Percentiles rank a stretch among this genome's conserved stretches.
Conservation (phyloP, 2,329 filamentous ascomycete genomes). For the Talaromyces marneffei region DNA sequence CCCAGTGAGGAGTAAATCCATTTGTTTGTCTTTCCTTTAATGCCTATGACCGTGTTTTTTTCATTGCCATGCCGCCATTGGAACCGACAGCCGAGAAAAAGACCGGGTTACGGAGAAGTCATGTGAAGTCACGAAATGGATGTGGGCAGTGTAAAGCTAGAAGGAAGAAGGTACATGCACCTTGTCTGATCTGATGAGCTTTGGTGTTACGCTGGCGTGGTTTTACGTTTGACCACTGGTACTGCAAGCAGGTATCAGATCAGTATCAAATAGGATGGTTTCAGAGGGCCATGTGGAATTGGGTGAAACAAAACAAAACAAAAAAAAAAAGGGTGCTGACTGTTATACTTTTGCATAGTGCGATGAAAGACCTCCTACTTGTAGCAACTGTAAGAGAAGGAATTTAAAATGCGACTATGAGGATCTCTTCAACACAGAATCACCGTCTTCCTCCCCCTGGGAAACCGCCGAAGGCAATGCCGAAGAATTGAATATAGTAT, state of each 20-base stretch:
- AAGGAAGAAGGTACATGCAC: slow-evolving; percentile 10
- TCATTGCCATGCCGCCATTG: background rate
- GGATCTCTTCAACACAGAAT: slow-evolving; percentile 4
- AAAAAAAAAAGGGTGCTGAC: background rate
- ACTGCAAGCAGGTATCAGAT: background rate
- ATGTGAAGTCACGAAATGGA: slow-evolving; percentile 13
- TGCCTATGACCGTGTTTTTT: background rate
- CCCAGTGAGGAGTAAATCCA: background rate
- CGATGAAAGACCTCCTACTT: slow-evolving; percentile 12
- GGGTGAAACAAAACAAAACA: background rate
- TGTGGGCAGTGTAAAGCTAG: slow-evolving; percentile 12
- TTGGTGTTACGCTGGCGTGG: background rate
- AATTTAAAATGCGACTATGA: slow-evolving; percentile 14
- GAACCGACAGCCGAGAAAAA: slow-evolving; percentile 1
- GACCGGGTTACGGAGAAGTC: slow-evolving; percentile 10
- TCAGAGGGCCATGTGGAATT: background rate
- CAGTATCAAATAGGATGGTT: background rate
- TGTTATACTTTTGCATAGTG: slow-evolving; percentile 7
- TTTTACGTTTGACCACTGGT: background rate
- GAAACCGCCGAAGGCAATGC: background rate
- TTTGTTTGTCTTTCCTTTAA: background rate
- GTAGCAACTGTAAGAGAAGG: slow-evolving; percentile 11
- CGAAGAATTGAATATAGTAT: slow-evolving; percentile 4
- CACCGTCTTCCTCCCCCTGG: background rate
- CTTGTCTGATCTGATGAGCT: background rate